Percentiles rank a stretch among this genome's conserved stretches.
phyloP scores from a whole-genome alignment of 345 rosid species.

The Streptanthus diversifolius region DNA sequence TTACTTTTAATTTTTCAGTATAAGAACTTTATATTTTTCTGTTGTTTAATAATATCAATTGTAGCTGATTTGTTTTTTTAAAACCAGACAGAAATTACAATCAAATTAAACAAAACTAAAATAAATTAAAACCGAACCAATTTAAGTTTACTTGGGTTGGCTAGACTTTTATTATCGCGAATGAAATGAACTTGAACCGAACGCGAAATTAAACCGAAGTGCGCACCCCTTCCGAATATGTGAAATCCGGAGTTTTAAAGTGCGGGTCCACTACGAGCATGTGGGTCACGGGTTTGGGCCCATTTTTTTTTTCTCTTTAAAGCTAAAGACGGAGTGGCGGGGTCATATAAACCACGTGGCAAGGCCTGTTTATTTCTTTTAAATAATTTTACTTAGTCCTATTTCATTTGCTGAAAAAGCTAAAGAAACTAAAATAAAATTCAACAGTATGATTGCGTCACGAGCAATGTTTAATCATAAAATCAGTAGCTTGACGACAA shows the following conservation, averaged over 20 bases:
- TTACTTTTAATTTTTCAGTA: no score
- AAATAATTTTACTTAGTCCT: background rate
- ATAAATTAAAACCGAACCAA: no score
- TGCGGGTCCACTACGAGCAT: conserved; percentile 3
- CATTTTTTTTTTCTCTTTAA: background rate
- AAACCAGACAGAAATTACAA: no score
- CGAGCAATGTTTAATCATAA: conserved; percentile 32
- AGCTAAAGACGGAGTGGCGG: conserved; percentile 27
- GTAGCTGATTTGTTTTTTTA: no score
- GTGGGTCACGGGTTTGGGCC: conserved; percentile 18
- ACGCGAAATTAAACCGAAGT: background rate
- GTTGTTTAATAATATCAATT: no score
- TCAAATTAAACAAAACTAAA: no score
- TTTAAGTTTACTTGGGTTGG: background rate
- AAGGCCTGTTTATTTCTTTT: background rate
- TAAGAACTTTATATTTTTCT: no score
- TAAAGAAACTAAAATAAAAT: background rate
- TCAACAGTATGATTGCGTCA: conserved; percentile 33
- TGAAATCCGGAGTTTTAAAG: background rate
- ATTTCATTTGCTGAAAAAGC: conserved; percentile 10
- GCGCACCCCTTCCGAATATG: background rate
- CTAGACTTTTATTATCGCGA: no score
- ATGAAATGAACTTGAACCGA: no score
- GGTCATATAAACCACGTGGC: conserved; percentile 29
- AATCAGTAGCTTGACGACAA: conserved; percentile 5